Evolutionary conservation across 2,329 filamentous ascomycete genomes (phyloP), one percentile per base, ranked within the genome.

Genomic region (Aspergillus sp.): DNA sequence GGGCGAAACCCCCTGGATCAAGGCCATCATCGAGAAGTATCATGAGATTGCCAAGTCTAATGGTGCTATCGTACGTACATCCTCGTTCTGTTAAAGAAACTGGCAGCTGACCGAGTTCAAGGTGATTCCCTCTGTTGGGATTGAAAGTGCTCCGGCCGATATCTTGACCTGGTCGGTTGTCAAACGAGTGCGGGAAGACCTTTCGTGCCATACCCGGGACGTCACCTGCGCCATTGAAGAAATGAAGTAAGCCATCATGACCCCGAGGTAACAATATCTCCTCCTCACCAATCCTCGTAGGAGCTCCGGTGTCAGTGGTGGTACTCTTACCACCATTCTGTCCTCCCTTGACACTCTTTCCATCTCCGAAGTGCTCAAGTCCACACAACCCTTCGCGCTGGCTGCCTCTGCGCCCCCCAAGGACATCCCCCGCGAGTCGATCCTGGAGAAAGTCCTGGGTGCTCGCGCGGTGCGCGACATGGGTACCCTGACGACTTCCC

Each of bases 311-410:
- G 69, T 77, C 3, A 84, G 80, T 49, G 84, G 84, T 23, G 84
- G 84, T 32, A 85, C 88, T 2, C 71, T 92, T 4, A 78, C 82
- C 31, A 91, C 90, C 0, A 75, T 85, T 3, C 69, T 97, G 13
- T 80, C 75, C 29, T 65, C 82, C 7, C 76, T 83, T 56, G 77
- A 70, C 43, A 77, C 53, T 60, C 74, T 58, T 76, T 79, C 70
- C 60, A 65, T 59, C 5, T 65, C 64, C n/a, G 71, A 83, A 29
- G 59, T 86, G 4, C 65, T 68, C 16, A 76, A 76, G 51, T 66
- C 74, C 25, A 72, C 76, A 65, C 71, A 76, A 44, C 81, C 80
- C 16, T 85, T 78, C 69, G 74, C 77, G 2, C 71, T 84, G 7
- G 78, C 74, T 42, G 76, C 76, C 25, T 73, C 76, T 42, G 64